Evolutionary conservation across 1,139 yeast genomes (phyloP), one percentile per base, ranked within the genome.

Genomic region (Torulaspora globosa): DNA sequence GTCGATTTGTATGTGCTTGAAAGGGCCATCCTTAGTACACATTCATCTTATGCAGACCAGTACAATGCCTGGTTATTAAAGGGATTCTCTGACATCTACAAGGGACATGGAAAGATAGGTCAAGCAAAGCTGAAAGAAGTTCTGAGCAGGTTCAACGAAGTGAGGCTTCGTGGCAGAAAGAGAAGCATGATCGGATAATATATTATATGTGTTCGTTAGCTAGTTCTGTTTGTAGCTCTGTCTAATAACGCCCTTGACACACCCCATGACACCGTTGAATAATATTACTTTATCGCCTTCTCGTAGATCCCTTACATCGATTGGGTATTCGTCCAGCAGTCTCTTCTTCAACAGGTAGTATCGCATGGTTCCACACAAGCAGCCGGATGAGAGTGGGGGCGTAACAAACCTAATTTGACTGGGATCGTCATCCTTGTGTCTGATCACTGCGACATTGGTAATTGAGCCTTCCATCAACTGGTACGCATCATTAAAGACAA

Each of bases 1-100:
- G 98, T 94, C 12, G 99, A 94, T 65, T 66, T 94, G 49, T 94
- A 92, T 60, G 97, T 94, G 8, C 70, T 94, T 52, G 98, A 94
- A 65, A 73, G 97, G 57, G 98, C 99, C 1, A 77, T 94, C 16
- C 69, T 78, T 32, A 86, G 96, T 55, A 94, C 98, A 0, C 98
- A 94, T 64, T 92, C 98, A 0, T 74, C 75, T 4, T 78, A 76
- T 59, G 75, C 96, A 3, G 77, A 74, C 1, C 59, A 66, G 36
- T 88, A 89, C 63, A 82, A 79, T 56, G 64, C 69, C 36, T 83
- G 94, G 89, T 61, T 90, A 9, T 69, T 90, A 54, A 75, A 79
- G 43, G 97, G 97, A 0, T 92, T 90, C 61, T 69, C 70, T 31
- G 53, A 60, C n/a, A 72, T 68, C 1, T 76, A 76, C 49, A 60